Conservation (phyloP, 768 basidiomycete species). For the Paxillus involutus region DNA sequence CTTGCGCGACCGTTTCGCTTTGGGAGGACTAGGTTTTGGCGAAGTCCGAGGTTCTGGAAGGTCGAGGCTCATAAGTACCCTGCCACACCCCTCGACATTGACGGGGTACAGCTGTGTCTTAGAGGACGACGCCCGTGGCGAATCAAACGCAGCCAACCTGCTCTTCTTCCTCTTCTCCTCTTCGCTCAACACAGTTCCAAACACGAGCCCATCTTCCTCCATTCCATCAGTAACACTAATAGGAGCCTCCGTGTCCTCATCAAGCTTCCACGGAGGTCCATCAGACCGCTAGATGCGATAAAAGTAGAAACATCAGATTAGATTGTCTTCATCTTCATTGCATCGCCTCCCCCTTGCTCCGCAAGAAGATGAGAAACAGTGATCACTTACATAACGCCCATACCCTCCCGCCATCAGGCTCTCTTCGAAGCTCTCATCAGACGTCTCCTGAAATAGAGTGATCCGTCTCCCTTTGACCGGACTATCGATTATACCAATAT, state of each 20-base stretch:
- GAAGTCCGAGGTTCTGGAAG: constrained; percentile 35
- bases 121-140: constrained; percentile 32
- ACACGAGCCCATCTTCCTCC: constrained; percentile 11
- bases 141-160: constrained; percentile 63
- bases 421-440: constrained; percentile 83
- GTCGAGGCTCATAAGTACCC: constrained; percentile 63
- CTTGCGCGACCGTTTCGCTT: constrained; percentile 46
- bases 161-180: constrained; percentile 66
- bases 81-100: constrained; percentile 65
- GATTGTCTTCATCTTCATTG: constrained; percentile 6
- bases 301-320: constrained; percentile 8
- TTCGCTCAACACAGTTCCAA: constrained; percentile 37
- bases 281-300: constrained; percentile 25
- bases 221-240: constrained; percentile 9
- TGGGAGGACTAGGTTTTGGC: constrained; percentile 29
- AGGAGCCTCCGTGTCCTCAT: constrained; percentile 14
- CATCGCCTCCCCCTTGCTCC: not conserved
- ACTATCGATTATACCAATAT: constrained; percentile 66
- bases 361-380: not conserved
- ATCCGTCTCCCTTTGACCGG: constrained; percentile 72
- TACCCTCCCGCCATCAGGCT: constrained; percentile 83
- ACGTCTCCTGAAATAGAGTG: constrained; percentile 78
- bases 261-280: constrained; percentile 16
- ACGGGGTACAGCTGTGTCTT: constrained; percentile 54
- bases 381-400: constrained; percentile 63